phyloP scores from a whole-genome alignment of 2,329 filamentous ascomycete species.

The Fusarium xyrophilum region DNA sequence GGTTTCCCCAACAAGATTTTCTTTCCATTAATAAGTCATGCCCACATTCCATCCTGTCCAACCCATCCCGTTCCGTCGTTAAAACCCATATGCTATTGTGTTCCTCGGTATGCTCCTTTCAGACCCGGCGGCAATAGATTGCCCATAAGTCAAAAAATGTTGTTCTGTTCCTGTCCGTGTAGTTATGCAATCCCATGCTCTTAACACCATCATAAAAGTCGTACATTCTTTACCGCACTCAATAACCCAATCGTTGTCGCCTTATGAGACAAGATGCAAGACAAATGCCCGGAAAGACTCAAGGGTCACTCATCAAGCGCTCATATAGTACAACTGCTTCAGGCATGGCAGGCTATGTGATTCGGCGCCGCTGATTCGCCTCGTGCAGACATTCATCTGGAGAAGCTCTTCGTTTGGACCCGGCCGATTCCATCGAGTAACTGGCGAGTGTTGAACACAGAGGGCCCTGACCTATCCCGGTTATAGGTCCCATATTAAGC shows the following conservation, averaged over 20 bases:
- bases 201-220: conserved; percentile 11
- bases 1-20: conserved; percentile 28
- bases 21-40: conserved; percentile 26
- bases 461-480: conserved; percentile 48
- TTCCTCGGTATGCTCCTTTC: background rate
- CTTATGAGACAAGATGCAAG: conserved; percentile 10
- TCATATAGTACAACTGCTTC: conserved; percentile 4
- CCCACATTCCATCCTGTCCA: conserved; percentile 27
- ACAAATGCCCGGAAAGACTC: conserved; percentile 17
- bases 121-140: background rate
- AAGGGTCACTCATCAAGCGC: conserved; percentile 25
- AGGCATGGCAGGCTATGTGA: conserved; percentile 34
- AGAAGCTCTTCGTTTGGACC: conserved; percentile 60
- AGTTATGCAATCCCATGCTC: conserved; percentile 9
- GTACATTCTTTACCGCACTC: conserved; percentile 12
- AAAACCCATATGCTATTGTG: conserved; percentile 27
- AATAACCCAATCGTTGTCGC: conserved; percentile 8
- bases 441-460: conserved; percentile 45
- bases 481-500: conserved; percentile 42
- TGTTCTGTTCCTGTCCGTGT: conserved; percentile 14
- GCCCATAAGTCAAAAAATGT: background rate
- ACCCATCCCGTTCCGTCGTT: conserved; percentile 30
- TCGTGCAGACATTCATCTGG: conserved; percentile 55
- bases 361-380: conserved; percentile 52
- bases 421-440: conserved; percentile 50